These are phyloP conservation scores for Colletotrichum kahawae DNA, from an alignment of 2,329 filamentous ascomycete species.

Conservation along the genomic window DNA sequence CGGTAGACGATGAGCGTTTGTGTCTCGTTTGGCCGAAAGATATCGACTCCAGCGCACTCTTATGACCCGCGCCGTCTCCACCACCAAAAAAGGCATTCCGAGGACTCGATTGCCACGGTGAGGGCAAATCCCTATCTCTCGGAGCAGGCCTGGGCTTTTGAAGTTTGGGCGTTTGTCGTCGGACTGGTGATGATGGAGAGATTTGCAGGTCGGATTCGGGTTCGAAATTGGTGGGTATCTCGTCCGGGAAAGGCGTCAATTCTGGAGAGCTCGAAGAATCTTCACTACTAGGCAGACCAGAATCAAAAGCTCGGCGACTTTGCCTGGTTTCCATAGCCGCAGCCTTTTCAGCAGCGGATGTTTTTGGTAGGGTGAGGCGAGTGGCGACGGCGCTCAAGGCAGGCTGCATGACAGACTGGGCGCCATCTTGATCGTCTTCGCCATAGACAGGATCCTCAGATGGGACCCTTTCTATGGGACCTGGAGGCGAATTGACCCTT, in stretches of 20 bases:
- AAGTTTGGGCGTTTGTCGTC: slow-evolving; percentile 10
- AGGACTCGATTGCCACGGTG: slow-evolving; percentile 47
- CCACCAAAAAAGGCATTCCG: slow-evolving; percentile 40
- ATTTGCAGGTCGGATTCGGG: slow-evolving; percentile 10
- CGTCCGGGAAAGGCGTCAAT: slow-evolving; percentile 17
- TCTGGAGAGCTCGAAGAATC: slow-evolving; percentile 20
- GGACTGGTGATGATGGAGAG: background rate
- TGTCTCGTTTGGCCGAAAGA: slow-evolving; percentile 52
- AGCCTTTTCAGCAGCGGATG: slow-evolving; percentile 62
- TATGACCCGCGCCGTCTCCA: slow-evolving; percentile 28
- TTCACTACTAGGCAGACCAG: slow-evolving; percentile 4
- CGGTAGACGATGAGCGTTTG: slow-evolving; percentile 58
- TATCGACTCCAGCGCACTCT: slow-evolving; percentile 45
- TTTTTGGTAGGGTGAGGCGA: slow-evolving; percentile 58
- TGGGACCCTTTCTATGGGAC: slow-evolving; percentile 10
- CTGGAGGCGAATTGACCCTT: background rate
- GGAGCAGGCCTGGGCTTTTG: slow-evolving; percentile 8
- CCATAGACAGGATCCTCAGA: slow-evolving; percentile 39
- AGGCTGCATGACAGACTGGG: slow-evolving; percentile 64
- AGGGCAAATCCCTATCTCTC: slow-evolving; percentile 26
- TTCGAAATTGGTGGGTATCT: slow-evolving; percentile 15
- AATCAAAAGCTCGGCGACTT: slow-evolving; percentile 39
- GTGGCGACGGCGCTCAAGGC: slow-evolving; percentile 62
- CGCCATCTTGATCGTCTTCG: slow-evolving; percentile 54
- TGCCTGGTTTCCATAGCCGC: slow-evolving; percentile 54